Conservation (phyloP, 192 early-diverging fungal genomes). For the Linnemannia elongata region DNA sequence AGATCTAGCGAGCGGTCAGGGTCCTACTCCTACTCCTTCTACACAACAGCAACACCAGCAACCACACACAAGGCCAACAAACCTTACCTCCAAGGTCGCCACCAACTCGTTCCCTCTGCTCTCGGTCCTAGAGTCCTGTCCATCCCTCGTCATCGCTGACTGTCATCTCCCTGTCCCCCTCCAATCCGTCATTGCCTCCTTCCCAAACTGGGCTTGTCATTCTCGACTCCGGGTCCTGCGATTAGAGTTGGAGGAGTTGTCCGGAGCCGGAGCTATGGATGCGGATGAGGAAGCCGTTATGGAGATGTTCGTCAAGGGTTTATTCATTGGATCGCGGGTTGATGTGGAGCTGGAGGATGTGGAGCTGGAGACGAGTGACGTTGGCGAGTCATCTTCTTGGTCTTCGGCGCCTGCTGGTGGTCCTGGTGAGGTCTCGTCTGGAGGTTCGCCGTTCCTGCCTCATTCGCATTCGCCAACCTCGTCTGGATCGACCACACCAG, state of each 20-base stretch:
- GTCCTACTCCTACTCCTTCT: neutral
- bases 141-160: constrained; percentile 4
- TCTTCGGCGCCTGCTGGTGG: neutral
- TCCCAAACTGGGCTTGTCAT: constrained; percentile 8
- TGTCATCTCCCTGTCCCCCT: neutral
- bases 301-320: constrained; percentile 29
- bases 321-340: neutral
- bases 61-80: neutral
- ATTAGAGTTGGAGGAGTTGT: constrained; percentile 11
- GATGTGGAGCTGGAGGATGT: neutral
- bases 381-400: neutral
- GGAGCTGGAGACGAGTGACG: neutral
- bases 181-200: constrained; percentile 14
- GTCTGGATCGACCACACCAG: neutral
- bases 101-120: neutral
- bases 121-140: constrained; percentile 12
- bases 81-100: neutral
- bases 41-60: neutral
- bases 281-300: constrained; percentile 16
- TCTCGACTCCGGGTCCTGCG: neutral
- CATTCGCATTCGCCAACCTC: neutral
- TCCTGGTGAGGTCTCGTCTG: neutral
- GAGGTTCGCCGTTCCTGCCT: neutral
- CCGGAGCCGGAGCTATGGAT: neutral
- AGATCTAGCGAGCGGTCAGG: neutral